Evolutionary conservation across 2,329 filamentous ascomycete species (phyloP), one percentile per base, ranked within the genome.

Genomic region (Cordyceps cateniannulata): DNA sequence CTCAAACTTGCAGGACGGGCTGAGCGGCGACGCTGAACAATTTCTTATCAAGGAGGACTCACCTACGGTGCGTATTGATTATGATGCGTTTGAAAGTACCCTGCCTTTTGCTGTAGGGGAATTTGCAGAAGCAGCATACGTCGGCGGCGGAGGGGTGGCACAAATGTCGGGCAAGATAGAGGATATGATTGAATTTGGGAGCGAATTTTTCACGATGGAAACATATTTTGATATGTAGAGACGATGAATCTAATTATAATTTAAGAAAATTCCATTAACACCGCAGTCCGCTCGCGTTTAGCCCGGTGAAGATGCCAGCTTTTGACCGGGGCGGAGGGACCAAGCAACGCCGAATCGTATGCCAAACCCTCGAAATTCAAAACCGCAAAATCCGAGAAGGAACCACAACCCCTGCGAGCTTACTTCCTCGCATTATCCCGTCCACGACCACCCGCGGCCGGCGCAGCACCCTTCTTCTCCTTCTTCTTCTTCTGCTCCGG

Each of bases 401-500:
- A 16, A 16, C 1, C 20, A 32, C 14, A 44, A 25, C 3, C 5
- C 10, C 8, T 1, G 3, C 42, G n/a, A 4, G 1, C 1, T 25
- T 42, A 60, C 18, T 44, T 59, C 38, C 54, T 50, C n/a, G 50
- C 24, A 20, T 59, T 35, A 18, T 62, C 24, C 27, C 32, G 20
- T 60, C 45, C 49, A 8, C 57, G 48, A 10, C 49, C 57, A 14
- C 25, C 25, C 61, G 69, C 71, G 16, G 62, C 61, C 5, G 50
- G 62, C 1, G 63, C 66, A 27, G 35, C 57, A 66, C 77, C 78
- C 69, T 73, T 74, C 40, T 73, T 71, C 59, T 75, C 75, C 72
- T 82, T 82, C 68, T 79, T 79, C 71, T 81, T 82, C 69, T 75
- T 80, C 71, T 86, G 83, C 68, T 83, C 81, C 18, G 83, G 83